Conservation (phyloP, 371 early-diverging fungal species). For the Mortierella sp. region DNA sequence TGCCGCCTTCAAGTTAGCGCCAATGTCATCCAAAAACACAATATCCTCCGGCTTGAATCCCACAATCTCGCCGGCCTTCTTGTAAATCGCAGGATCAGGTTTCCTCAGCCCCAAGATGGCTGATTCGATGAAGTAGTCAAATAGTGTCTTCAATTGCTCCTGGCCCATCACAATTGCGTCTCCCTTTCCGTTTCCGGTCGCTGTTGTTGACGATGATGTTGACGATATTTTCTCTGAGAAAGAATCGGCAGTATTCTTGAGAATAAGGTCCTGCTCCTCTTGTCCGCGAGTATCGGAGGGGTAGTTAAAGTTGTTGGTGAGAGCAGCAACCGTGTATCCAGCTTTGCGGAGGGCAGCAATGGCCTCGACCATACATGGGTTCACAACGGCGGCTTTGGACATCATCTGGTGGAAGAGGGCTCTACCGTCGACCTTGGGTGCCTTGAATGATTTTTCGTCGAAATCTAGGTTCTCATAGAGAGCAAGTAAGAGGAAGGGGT, state of each 20-base stretch:
- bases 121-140: constrained; percentile 43
- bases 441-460: constrained; percentile 55
- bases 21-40: constrained; percentile 86
- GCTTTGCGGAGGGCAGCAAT: constrained; percentile 68
- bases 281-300: constrained; percentile 66
- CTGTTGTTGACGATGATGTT: background rate
- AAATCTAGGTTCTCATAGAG: constrained; percentile 40
- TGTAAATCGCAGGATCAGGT: constrained; percentile 78
- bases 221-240: constrained; percentile 59
- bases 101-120: constrained; percentile 64
- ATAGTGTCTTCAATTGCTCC: constrained; percentile 39
- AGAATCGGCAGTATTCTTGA: constrained; percentile 63
- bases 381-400: constrained; percentile 69
- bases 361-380: constrained; percentile 69
- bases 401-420: constrained; percentile 82
- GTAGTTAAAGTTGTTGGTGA: constrained; percentile 85
- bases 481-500: too few relatives aligned
- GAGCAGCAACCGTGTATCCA: constrained; percentile 78
- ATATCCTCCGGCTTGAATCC: constrained; percentile 73
- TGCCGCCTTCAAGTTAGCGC: constrained; percentile 75
- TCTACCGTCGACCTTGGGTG: constrained; percentile 70
- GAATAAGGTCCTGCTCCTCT: constrained; percentile 57
- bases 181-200: background rate
- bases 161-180: constrained; percentile 45
- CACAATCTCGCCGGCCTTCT: constrained; percentile 72